Conservation (phyloP, 2,329 filamentous ascomycete genomes). For the Cladosporium sp. region DNA sequence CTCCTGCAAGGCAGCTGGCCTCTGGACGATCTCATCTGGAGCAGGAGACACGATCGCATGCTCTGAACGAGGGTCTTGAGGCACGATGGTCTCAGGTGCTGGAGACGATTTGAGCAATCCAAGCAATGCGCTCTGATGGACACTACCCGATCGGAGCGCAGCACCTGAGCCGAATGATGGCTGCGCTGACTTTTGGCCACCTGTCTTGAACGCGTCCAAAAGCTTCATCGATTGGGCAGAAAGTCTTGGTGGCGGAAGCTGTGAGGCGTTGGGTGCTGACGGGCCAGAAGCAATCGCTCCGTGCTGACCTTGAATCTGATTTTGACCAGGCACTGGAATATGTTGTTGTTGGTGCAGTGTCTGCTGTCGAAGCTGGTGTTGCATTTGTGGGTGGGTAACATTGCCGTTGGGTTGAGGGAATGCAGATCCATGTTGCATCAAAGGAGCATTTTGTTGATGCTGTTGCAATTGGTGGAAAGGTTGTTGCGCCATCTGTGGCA, state of each 20-base stretch:
- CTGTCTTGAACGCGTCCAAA: constrained; percentile 53
- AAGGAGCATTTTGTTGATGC: not conserved
- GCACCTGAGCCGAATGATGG: not conserved
- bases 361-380: not conserved
- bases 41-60: constrained; percentile 17
- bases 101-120: constrained; percentile 39
- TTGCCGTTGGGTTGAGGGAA: not conserved
- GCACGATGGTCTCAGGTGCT: constrained; percentile 9
- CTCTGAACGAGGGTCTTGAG: constrained; percentile 3
- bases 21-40: constrained; percentile 18
- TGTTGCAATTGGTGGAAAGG: not conserved
- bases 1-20: constrained; percentile 15
- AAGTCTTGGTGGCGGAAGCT: constrained; percentile 55
- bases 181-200: constrained; percentile 1
- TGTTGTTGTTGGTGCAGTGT: not conserved
- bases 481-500: not conserved
- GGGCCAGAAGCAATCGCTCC: constrained; percentile 34
- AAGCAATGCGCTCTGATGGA: constrained; percentile 43
- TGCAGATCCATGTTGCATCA: not conserved
- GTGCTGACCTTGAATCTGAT: constrained; percentile 5
- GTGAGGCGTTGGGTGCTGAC: constrained; percentile 52
- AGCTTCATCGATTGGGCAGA: constrained; percentile 55
- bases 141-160: constrained; percentile 2
- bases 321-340: not conserved
- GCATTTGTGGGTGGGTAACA: constrained; percentile 1